Evolutionary conservation across 2,329 filamentous ascomycete species (phyloP).

Genomic region (Colletotrichum sojae): DNA sequence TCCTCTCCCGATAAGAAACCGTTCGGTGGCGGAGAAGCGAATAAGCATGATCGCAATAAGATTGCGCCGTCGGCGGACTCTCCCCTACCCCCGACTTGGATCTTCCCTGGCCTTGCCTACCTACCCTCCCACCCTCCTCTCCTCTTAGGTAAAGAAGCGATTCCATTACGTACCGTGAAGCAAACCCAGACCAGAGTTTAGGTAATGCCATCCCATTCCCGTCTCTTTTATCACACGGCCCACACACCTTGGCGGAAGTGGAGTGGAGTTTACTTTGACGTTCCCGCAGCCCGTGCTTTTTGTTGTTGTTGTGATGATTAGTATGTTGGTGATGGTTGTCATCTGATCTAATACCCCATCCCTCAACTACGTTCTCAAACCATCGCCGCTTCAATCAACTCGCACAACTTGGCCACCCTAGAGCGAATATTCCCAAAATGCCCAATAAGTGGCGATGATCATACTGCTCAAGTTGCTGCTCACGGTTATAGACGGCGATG

Average conservation of each 20-base stretch:
- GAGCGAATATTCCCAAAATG: too few species aligned
- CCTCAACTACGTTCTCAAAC: not conserved
- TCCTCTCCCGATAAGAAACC: constrained; percentile 14
- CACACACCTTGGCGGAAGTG: constrained; percentile 3
- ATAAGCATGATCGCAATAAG: constrained; percentile 39
- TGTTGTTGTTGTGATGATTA: not conserved
- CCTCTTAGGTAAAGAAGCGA: constrained; percentile 10
- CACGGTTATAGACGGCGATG: too few species aligned
- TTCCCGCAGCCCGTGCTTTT: constrained; percentile 1
- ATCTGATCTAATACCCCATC: not conserved
- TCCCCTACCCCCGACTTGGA: constrained; percentile 7
- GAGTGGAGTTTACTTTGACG: not conserved
- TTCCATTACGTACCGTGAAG: constrained; percentile 27
- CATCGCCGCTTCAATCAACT: too few species aligned
- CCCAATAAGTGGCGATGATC: too few species aligned
- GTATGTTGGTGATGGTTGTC: not conserved
- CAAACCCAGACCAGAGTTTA: not conserved
- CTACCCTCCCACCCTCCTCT: not conserved
- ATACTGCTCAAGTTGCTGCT: too few species aligned
- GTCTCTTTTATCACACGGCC: constrained; percentile 14
- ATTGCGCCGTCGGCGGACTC: constrained; percentile 26
- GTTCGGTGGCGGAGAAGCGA: constrained; percentile 6
- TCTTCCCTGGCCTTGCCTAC: constrained; percentile 15
- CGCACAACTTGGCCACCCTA: too few species aligned
- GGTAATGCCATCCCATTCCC: not conserved